Evolutionary conservation across 2,329 filamentous ascomycete genomes (phyloP), one percentile per base, ranked within the genome.

Genomic region (Simplicillium aogashimaense): DNA sequence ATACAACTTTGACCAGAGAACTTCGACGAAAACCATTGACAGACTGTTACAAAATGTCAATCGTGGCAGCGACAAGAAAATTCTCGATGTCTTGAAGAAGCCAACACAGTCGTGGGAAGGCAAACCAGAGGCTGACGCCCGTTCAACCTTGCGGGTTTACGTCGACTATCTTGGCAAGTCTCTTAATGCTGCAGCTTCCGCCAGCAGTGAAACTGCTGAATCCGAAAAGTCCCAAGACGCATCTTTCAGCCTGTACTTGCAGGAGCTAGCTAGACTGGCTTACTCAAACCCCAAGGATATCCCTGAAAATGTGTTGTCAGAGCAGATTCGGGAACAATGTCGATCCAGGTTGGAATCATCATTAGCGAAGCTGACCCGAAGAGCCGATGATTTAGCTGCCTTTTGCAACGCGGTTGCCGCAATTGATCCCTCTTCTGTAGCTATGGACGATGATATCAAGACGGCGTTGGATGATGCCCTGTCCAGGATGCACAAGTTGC

Each of bases 11-110:
- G 92, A 97, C 54, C 81, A 85, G 47, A 70, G 83, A 42, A 94
- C 89, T 1, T 92, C 84, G 56, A 83, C 82, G 2, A 94, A 90
- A 61, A 90, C 86, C 0, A 66, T 95, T 1, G 86, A 94, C 50
- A 81, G 75, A 46, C 67, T 92, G 2, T 61, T 94, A 4, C 70
- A 78, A 39, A 70, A 72, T 34, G 72, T 77, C 8, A 73, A 74
- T 17, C 61, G 67, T 4, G 58, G 72, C 15, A 75, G 81, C 29
- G 67, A 80, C 16, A 68, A 75, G 41, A 57, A 60, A 13, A 59
- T 72, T n/a, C 57, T 80, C 29, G 59, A 65, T 20, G 57, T 71
- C 20, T 58, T 78, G 29, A 59, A 64, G 41, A 53, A 67, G 14
- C 72, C 67, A 4, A 54, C 70, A n/a, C 45, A 41, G 15, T 49